phyloP scores from a whole-genome alignment of 495 filamentous ascomycete genomes.

The Pyronema omphalodes region DNA sequence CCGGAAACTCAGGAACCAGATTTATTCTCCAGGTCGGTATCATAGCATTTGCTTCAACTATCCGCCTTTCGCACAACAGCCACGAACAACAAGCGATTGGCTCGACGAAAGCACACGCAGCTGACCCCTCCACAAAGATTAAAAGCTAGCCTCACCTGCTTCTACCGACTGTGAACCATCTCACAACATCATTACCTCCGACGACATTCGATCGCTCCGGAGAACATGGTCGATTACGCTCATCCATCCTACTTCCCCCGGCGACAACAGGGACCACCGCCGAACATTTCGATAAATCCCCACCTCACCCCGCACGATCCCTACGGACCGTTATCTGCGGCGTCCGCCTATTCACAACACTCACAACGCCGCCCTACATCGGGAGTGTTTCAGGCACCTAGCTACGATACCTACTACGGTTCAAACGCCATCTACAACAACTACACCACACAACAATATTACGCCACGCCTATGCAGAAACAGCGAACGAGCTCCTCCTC shows the following conservation, averaged over 20 bases:
- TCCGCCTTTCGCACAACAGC: not conserved
- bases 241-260: constrained; percentile 16
- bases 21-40: not conserved
- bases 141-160: not conserved
- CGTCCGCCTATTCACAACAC: constrained; percentile 11
- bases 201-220: not conserved
- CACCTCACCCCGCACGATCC: constrained; percentile 10
- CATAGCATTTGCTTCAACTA: not conserved
- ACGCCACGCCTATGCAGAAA: constrained; percentile 8
- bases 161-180: not conserved
- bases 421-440: constrained; percentile 1
- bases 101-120: not conserved
- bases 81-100: not conserved
- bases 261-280: constrained; percentile 9
- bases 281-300: constrained; percentile 13
- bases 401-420: constrained; percentile 7
- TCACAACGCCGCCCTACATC: constrained; percentile 17
- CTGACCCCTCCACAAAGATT: not conserved
- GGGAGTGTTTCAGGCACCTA: constrained; percentile 11
- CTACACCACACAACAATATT: constrained; percentile 7
- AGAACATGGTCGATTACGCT: constrained; percentile 20
- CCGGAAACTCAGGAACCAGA: not conserved
- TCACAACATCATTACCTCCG: not conserved
- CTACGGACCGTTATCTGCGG: constrained; percentile 11
- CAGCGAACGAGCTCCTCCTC: constrained; percentile 14